Base-by-base conservation (phyloP, 306 rosid genomes). In the Pterocarpus macrocarpus region DNA sequence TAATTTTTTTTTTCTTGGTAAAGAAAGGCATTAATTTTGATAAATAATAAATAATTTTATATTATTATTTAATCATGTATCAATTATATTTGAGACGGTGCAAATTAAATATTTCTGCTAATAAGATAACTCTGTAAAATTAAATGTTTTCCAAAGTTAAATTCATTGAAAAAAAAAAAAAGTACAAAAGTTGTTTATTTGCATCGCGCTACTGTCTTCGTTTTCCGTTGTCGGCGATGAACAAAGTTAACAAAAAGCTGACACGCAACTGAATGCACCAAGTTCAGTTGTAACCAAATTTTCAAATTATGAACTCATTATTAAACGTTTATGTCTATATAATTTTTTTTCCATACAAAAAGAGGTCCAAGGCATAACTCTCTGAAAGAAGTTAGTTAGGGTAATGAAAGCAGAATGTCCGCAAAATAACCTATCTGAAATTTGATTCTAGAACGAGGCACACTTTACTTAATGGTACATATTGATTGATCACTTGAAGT, bases 201-300 rank as follows among this genome's bases (percentile, higher is more conserved):
- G 38, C 15, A 11, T 59, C 10, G 35, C 36, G 30, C 11, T 3
- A 39, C 34, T 67, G 15, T 30, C 8, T 69, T 50, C 30, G 17
- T 16, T 64, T 76, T 66, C 67, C 35, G 0, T 5, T 39, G 75
- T 78, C 75, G 76, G 82, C 34, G 52, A 39, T 6, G 70, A 12
- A 43, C 50, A 56, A 43, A 56, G 52, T 15, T 79, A 15, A 17
- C 43, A 6, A 68, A 68, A 69, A 7, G 15, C 30, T 30, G 4
- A 55, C 68, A 67, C 67, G 82, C 75, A 78, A 39, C 45, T 14
- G n/a, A 49, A 66, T 28, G 28, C 53, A 22, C 41, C 64, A 11
- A 43, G 41, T 65, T 2, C 38, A 7, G 5, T 6, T 64, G 64
- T 34, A 36, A 9, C 72, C 73, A 13, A n/a, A 35, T 13, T 6